Conservation (phyloP, 345 rosid genomes). For the Euphorbia peplus region DNA sequence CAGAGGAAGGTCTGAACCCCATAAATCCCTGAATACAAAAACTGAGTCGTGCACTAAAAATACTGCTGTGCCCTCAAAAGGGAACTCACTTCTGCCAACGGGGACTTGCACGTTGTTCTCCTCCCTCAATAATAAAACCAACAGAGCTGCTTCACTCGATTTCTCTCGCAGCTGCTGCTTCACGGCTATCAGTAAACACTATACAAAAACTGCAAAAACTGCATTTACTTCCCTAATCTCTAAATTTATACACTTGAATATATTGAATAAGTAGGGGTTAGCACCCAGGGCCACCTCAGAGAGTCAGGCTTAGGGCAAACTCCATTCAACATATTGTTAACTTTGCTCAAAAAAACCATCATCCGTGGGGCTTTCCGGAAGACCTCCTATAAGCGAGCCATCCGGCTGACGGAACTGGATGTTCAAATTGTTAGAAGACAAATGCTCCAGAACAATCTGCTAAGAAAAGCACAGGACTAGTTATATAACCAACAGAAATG, state of each 20-base stretch:
- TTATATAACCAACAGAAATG: neutral
- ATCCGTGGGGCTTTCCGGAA: constrained; percentile 26
- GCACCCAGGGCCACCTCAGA: constrained; percentile 20
- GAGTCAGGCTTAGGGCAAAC: constrained; percentile 17
- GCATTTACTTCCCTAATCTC: constrained; percentile 20
- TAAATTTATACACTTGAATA: constrained; percentile 38
- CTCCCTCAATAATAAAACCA: constrained; percentile 12
- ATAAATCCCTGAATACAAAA: constrained; percentile 7
- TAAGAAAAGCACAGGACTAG: neutral
- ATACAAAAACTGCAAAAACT: constrained; percentile 38
- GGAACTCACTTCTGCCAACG: constrained; percentile 1
- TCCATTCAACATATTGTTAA: constrained; percentile 18
- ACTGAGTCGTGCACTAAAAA: constrained; percentile 14
- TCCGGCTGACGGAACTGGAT: constrained; percentile 41
- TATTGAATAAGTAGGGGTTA: constrained; percentile 30
- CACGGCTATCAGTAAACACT: constrained; percentile 14
- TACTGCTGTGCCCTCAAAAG: constrained; percentile 12
- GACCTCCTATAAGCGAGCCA: constrained; percentile 24
- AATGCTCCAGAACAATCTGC: constrained; percentile 38
- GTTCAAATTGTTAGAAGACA: constrained; percentile 37
- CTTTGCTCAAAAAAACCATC: constrained; percentile 15
- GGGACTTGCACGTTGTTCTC: constrained; percentile 11
- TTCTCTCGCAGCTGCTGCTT: constrained; percentile 19
- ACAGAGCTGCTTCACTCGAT: constrained; percentile 10
- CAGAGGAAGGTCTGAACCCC: constrained; percentile 3